A percentile compares a stretch with the other conserved stretches of the same genome.
These are phyloP conservation scores for Postia placenta DNA, from an alignment of 768 basidiomycete species.

Conservation along the genomic window DNA sequence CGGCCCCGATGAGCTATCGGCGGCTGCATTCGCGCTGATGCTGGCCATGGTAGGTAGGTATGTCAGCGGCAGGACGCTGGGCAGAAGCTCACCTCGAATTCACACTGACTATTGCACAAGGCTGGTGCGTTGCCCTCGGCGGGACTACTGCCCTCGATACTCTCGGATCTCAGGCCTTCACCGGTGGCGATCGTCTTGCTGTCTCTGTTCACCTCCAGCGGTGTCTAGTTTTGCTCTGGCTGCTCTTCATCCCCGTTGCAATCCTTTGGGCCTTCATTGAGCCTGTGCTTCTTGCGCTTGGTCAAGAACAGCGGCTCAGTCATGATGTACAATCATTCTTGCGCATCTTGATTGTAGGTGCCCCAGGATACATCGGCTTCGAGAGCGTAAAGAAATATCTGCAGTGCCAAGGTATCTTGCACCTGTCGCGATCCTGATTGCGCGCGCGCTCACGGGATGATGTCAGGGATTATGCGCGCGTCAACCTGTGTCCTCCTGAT, in stretches of 20 bases:
- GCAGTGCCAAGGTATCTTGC: conserved; percentile 62
- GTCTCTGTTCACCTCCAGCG: conserved; percentile 69
- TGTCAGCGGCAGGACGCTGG: conserved; percentile 31
- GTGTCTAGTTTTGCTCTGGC: conserved; percentile 58
- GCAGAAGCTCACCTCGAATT: conserved; percentile 31
- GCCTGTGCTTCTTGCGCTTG: conserved; percentile 55
- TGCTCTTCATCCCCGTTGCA: conserved; percentile 56
- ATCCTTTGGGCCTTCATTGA: conserved; percentile 60
- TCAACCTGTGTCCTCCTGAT: conserved; percentile 59
- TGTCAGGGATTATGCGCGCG: conserved; percentile 66
- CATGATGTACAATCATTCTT: conserved; percentile 59
- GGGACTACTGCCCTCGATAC: conserved; percentile 79
- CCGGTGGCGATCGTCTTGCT: conserved; percentile 50
- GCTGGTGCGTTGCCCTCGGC: conserved; percentile 72
- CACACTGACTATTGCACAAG: conserved; percentile 30
- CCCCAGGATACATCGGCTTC: conserved; percentile 70
- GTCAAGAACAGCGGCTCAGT: conserved; percentile 53
- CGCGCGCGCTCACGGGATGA: not conserved
- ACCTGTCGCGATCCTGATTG: not conserved
- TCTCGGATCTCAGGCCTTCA: conserved; percentile 72
- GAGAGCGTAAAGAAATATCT: conserved; percentile 76
- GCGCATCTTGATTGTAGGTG: conserved; percentile 56
- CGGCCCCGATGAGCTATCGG: conserved; percentile 64
- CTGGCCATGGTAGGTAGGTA: conserved; percentile 66
- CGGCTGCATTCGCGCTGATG: conserved; percentile 71